A percentile compares a stretch with the other conserved stretches of the same genome.
phyloP scores from a whole-genome alignment of 1,284 basidiomycete genomes.

The Moesziomyces parantarcticus region DNA sequence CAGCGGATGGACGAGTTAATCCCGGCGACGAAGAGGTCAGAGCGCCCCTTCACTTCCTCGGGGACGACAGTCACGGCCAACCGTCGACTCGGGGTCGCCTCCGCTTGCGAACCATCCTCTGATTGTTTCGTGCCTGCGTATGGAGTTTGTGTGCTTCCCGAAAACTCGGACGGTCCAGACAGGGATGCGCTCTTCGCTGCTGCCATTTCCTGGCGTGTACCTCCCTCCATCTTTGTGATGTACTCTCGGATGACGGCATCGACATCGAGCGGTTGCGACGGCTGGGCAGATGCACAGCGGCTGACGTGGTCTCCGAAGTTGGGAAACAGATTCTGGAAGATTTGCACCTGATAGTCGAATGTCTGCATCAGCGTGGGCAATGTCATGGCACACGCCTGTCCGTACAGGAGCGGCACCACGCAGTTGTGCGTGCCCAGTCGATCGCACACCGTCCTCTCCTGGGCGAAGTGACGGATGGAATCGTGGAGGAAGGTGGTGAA shows the following conservation, averaged over 20 bases:
- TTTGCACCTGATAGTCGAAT: slow-evolving; percentile 24
- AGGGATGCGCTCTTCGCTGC: no score
- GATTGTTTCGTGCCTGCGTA: not conserved
- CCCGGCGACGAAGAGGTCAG: slow-evolving; percentile 10
- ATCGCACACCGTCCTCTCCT: slow-evolving; percentile 30
- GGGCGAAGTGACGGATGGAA: slow-evolving; percentile 16
- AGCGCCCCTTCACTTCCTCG: slow-evolving; percentile 17
- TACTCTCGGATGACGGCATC: not conserved
- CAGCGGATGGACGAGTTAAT: slow-evolving; percentile 23
- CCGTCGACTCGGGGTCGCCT: not conserved
- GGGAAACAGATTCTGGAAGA: slow-evolving; percentile 41
- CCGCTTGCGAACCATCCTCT: slow-evolving; percentile 1
- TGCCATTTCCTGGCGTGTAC: no score
- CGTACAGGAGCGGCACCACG: slow-evolving; percentile 21
- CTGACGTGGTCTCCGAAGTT: slow-evolving; percentile 32
- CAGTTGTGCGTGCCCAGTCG: slow-evolving; percentile 32
- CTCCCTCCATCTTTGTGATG: not conserved
- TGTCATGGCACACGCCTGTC: slow-evolving; percentile 20
- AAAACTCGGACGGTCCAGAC: no score
- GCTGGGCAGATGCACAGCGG: slow-evolving; percentile 24
- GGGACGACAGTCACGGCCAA: slow-evolving; percentile 8
- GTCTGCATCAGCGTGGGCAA: slow-evolving; percentile 15
- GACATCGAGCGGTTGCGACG: slow-evolving; percentile 1
- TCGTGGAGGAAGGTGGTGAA: slow-evolving; percentile 28
- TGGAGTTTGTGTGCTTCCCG: not conserved